Evolutionary conservation across 192 early-diverging fungal species (phyloP).

Genomic region (Gaertneriomyces semiglobifer): DNA sequence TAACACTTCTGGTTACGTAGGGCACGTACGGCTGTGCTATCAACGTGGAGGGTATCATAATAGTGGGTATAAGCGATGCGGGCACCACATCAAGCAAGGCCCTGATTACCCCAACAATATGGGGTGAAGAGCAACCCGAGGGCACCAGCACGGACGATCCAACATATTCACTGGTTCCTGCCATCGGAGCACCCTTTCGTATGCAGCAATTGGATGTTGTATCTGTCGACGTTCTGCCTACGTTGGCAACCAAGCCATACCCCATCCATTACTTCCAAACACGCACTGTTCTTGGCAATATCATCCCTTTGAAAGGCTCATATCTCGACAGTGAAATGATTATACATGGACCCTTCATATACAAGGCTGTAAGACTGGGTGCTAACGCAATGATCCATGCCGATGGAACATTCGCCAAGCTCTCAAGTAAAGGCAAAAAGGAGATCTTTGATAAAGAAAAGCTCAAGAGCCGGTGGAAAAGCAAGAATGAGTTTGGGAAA

Average conservation of each 20-base stretch:
- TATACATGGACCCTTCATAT: constrained; percentile 25
- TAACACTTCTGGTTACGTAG: not conserved
- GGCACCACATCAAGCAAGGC: not conserved
- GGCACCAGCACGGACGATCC: too few relatives aligned
- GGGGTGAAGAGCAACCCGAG: too few relatives aligned
- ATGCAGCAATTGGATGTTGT: not conserved
- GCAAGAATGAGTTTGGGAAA: not conserved
- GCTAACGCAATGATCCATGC: constrained; percentile 18
- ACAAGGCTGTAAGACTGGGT: constrained; percentile 3
- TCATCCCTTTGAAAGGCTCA: constrained; percentile 10
- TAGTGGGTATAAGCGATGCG: constrained; percentile 9
- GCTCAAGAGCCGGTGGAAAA: not conserved
- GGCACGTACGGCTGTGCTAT: constrained; percentile 17
- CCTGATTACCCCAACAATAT: too few relatives aligned
- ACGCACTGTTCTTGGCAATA: constrained; percentile 15
- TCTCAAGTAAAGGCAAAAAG: not conserved
- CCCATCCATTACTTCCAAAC: constrained; percentile 3
- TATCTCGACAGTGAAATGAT: constrained; percentile 21
- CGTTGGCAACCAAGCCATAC: not conserved
- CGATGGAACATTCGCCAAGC: constrained; percentile 15
- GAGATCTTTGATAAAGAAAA: not conserved
- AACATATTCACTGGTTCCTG: too few relatives aligned
- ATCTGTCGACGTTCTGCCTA: constrained; percentile 15
- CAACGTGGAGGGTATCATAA: constrained; percentile 16
- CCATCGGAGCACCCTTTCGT: too few relatives aligned